Base-by-base conservation (phyloP, 1,284 basidiomycete genomes). In the Sporisorium reilianum region DNA sequence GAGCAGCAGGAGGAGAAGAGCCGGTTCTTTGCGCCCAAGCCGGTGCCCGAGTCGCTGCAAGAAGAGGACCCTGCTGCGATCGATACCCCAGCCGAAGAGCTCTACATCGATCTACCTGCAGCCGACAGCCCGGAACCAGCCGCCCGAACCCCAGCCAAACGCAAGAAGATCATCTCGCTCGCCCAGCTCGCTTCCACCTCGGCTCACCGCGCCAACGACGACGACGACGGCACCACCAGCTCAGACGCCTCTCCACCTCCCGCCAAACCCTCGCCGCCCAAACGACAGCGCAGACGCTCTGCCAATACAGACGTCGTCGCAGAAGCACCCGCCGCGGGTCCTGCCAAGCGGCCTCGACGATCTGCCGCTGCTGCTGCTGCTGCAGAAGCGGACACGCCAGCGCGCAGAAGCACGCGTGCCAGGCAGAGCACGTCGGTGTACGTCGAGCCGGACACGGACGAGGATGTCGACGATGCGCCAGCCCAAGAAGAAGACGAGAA, bases 161-260 rank as follows among this genome's bases (percentile, higher is more conserved):
- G 71, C 22, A 67, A 63, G 46, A 68, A 71, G 44, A 71, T 77
- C 58, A 60, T 73, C 71, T 75, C 70, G 20, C 57, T 71, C 5
- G 70, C 70, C 28, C 70, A 74, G 18, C 65, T 74, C 8, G 65
- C 70, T 22, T 64, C 64, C 30, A 60, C 42, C 2, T 50, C 63
- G 8, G 59, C 22, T 4, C 45, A 51, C 6, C 30, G n/a, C n/a
- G n/a, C 53, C 0, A 57, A 58, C 7, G 65, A 57, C 25, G 56
- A 42, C 36, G 61, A 55, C 8, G 62, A 55, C 25, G 56, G 50
- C 30, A 36, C 22, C 28, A 20, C 20, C 18, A 51, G 46, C 28
- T 59, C 56, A 14, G 49, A 50, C 28, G 53, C 57, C 12, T 56
- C 53, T 25, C 38, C 51, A 22, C 45, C 50, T 16, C 42, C 58